A percentile compares a stretch with the other conserved stretches of the same genome.
These are phyloP conservation scores for Amesomyces nigricolor DNA, from an alignment of 2,329 filamentous ascomycete species.

Conservation along the genomic window DNA sequence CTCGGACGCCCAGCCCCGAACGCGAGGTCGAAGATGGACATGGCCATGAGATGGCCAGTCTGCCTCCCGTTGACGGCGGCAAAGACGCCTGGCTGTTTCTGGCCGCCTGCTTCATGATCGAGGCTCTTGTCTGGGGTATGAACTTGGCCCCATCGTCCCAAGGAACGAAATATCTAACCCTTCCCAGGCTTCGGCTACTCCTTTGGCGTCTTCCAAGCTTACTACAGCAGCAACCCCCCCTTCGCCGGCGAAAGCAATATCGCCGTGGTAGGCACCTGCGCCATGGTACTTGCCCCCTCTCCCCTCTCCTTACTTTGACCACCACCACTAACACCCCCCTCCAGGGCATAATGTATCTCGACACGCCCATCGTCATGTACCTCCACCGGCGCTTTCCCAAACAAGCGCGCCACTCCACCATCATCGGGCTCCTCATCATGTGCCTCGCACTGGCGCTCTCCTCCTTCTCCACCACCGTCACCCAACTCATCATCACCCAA, in stretches of 20 bases:
- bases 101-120: constrained; percentile 45
- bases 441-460: constrained; percentile 46
- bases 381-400: constrained; percentile 40
- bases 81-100: constrained; percentile 41
- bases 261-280: constrained; percentile 58
- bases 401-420: constrained; percentile 38
- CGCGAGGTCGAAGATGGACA: constrained; percentile 8
- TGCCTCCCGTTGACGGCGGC: constrained; percentile 34
- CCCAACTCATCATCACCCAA: constrained; percentile 54
- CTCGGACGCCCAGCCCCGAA: constrained; percentile 5
- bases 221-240: constrained; percentile 55
- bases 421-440: constrained; percentile 45
- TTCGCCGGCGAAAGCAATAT: constrained; percentile 52
- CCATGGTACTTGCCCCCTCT: constrained; percentile 41
- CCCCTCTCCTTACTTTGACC: constrained; percentile 16
- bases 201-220: constrained; percentile 66
- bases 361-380: constrained; percentile 44
- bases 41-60: constrained; percentile 25
- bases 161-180: neutral
- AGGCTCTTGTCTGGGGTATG: constrained; percentile 49
- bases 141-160: neutral
- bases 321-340: neutral
- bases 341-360: constrained; percentile 53
- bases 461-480: constrained; percentile 48
- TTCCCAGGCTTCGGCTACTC: constrained; percentile 58